Evolutionary conservation across 768 basidiomycete species (phyloP), one percentile per base, ranked within the genome.

Genomic region (Crassisporium funariophilum): DNA sequence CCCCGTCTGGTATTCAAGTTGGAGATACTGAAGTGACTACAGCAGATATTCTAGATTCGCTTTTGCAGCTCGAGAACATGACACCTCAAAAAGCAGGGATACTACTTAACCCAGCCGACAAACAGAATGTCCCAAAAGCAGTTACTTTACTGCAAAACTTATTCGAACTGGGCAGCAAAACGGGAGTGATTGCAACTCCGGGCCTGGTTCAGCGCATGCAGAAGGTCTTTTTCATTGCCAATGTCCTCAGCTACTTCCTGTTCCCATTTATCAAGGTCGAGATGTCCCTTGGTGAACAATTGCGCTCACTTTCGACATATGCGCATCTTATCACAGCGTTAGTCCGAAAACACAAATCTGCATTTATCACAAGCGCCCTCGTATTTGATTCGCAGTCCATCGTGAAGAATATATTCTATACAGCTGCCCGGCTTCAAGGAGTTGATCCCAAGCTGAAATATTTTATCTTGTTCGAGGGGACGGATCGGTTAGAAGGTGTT

Each of bases 371-470:
- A 0, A 53, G 36, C 1, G 56, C 56, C 0, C 54, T 67, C 0
- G 66, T 59, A 17, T 27, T 48, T 0, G 68, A 73, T 39, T 53
- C 69, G 8, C 60, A 63, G 58, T 40, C 65, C 4, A 66, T 69
- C 59, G 59, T 71, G 19, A 73, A 69, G 53, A 67, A 62, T 52
- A 62, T 55, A 0, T 61, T 53, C 21, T 70, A 66, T 37, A 67
- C 59, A 17, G 54, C 62, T 2, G 68, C 61, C 0, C 68, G 67
- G 13, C 41, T 58, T 8, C 62, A 71, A 36, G 22, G 50, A 2
- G 40, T 61, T 17, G 47, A 60, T 17, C 51, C 58, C 0, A 35
- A 58, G n/a, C 46, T 55, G 2, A 8, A 41, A 15, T 71, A 66
- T 46, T 63, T 52, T 29, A 41, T 70, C 3, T 47, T 66, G 2